These are phyloP conservation scores for Penicillium decumbens DNA, from an alignment of 2,329 filamentous ascomycete species.

Conservation along the genomic window DNA sequence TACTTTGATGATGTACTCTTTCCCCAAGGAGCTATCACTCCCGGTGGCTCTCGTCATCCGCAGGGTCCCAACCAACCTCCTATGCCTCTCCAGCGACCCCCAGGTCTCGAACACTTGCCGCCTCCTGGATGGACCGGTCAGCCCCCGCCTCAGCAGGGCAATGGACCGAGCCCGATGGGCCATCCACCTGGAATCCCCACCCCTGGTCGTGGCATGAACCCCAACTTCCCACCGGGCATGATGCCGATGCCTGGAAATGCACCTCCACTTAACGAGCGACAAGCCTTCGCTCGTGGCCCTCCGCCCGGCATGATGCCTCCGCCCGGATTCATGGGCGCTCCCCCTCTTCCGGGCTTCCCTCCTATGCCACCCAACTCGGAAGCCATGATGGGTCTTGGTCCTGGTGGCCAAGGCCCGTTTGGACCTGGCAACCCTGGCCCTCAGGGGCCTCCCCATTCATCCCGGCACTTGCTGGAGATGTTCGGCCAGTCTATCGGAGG, in stretches of 20 bases:
- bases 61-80: slow-evolving; percentile 32
- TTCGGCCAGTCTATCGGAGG: slow-evolving; percentile 38
- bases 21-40: slow-evolving; percentile 35
- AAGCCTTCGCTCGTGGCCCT: slow-evolving; percentile 37
- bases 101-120: slow-evolving; percentile 42
- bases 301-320: slow-evolving; percentile 46
- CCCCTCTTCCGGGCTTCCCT: slow-evolving; percentile 38
- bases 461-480: slow-evolving; percentile 43
- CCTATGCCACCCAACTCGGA: slow-evolving; percentile 40
- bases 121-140: slow-evolving; percentile 40
- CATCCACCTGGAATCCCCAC: slow-evolving; percentile 40
- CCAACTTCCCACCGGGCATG: slow-evolving; percentile 35
- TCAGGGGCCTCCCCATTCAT: slow-evolving; percentile 37
- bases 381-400: slow-evolving; percentile 36
- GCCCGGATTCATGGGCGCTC: slow-evolving; percentile 44
- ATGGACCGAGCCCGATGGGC: slow-evolving; percentile 31
- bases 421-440: slow-evolving; percentile 35
- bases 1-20: slow-evolving; percentile 43
- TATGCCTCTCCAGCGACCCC: slow-evolving; percentile 43
- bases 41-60: slow-evolving; percentile 31
- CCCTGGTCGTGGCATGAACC: slow-evolving; percentile 36
- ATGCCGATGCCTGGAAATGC: slow-evolving; percentile 27
- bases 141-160: slow-evolving; percentile 34
- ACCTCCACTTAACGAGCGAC: slow-evolving; percentile 35
- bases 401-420: slow-evolving; percentile 34